Conservation (phyloP, 371 early-diverging fungal species). For the Rhizopus delemar region DNA sequence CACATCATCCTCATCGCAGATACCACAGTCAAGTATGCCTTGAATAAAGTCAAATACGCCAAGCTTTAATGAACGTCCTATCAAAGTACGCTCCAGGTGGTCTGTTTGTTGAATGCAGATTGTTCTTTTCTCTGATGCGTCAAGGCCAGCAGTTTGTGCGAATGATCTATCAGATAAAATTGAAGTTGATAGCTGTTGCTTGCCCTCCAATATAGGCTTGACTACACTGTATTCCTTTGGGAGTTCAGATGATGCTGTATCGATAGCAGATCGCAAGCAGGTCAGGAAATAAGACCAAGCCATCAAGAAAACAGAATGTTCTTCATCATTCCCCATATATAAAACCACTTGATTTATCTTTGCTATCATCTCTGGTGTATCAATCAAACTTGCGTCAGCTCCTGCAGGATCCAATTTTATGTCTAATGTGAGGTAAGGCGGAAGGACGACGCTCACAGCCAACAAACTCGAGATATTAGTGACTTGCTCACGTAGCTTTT, state of each 20-base stretch:
- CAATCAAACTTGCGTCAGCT: constrained; percentile 7
- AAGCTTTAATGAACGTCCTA: constrained; percentile 38
- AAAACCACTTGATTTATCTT: constrained; percentile 33
- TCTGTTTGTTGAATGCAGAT: constrained; percentile 25
- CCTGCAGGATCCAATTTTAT: constrained; percentile 10
- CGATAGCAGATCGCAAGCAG: constrained; percentile 18
- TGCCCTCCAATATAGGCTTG: constrained; percentile 19
- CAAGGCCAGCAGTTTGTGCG: constrained; percentile 8
- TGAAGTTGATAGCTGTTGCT: constrained; percentile 5
- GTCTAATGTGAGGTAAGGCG: constrained; percentile 8
- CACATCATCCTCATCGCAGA: constrained; percentile 37
- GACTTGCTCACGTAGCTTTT: constrained; percentile 24
- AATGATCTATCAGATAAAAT: constrained; percentile 27
- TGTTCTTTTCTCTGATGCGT: not conserved
- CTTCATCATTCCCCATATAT: constrained; percentile 28
- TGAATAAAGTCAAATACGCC: constrained; percentile 30
- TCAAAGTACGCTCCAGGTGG: constrained; percentile 28
- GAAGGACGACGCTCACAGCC: constrained; percentile 13
- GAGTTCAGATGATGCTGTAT: not conserved
- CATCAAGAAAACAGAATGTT: constrained; percentile 39
- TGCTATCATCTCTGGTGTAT: constrained; percentile 26
- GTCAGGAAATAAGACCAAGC: constrained; percentile 47
- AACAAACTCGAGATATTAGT: constrained; percentile 27
- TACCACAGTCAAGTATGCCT: constrained; percentile 20
- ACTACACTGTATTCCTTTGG: constrained; percentile 20